phyloP scores from a whole-genome alignment of 2,329 filamentous ascomycete species.

The Colletotrichum kahawae region DNA sequence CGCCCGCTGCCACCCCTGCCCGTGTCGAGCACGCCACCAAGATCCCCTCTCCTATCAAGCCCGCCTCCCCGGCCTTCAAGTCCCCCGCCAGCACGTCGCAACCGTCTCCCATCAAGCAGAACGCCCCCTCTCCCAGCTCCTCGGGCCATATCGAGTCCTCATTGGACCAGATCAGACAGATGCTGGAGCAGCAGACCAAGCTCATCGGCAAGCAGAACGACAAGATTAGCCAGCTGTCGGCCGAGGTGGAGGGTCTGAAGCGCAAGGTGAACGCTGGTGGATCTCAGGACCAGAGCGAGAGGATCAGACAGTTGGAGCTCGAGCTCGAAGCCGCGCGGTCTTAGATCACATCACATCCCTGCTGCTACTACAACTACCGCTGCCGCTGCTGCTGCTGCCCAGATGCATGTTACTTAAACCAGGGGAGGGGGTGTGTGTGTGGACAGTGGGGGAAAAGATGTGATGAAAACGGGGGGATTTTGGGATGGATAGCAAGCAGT shows the following conservation, averaged over 20 bases:
- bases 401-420: neutral
- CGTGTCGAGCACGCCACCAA: conserved; percentile 45
- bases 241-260: conserved; percentile 83
- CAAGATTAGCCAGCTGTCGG: conserved; percentile 72
- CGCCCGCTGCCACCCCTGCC: conserved; percentile 32
- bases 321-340: conserved; percentile 70
- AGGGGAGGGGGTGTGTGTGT: neutral
- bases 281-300: conserved; percentile 68
- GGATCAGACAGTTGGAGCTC: conserved; percentile 70
- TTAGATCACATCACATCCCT: conserved; percentile 32
- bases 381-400: neutral
- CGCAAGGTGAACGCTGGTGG: conserved; percentile 65
- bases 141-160: conserved; percentile 61
- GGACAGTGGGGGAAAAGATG: neutral
- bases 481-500: conserved; percentile 23
- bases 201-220: conserved; percentile 79
- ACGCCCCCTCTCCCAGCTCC: conserved; percentile 28
- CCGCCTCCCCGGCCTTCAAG: conserved; percentile 35
- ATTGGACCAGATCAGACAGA: conserved; percentile 76
- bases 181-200: conserved; percentile 78
- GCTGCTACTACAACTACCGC: neutral
- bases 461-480: conserved; percentile 1
- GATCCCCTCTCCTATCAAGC: conserved; percentile 46
- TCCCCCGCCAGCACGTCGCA: conserved; percentile 13
- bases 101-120: conserved; percentile 20